Conservation (phyloP, 306 rosid species). For the Cicer arietinum region DNA sequence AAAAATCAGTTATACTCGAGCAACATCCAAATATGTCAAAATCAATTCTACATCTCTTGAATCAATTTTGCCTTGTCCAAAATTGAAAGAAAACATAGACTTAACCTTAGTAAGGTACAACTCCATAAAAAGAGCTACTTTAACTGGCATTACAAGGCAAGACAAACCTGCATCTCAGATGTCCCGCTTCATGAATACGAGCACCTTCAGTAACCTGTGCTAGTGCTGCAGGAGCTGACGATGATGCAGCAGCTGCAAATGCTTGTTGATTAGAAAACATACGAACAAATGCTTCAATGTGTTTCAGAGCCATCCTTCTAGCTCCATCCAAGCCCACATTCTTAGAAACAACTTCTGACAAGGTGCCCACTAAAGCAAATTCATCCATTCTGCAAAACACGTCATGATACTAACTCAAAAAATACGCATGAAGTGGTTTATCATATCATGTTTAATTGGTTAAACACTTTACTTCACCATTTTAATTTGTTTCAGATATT, state of each 20-base stretch:
- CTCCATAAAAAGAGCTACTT: constrained; percentile 28
- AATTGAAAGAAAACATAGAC: not conserved
- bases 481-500: not conserved
- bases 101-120: not conserved
- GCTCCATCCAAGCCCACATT: constrained; percentile 95
- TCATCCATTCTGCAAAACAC: constrained; percentile 93
- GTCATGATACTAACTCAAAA: constrained; percentile 42
- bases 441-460: constrained; percentile 2
- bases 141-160: constrained; percentile 20
- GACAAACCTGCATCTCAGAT: constrained; percentile 94
- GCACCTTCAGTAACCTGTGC: constrained; percentile 92
- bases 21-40: too few relatives aligned
- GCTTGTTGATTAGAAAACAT: constrained; percentile 89
- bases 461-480: not conserved
- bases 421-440: constrained; percentile 1
- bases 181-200: constrained; percentile 97
- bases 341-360: constrained; percentile 81
- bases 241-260: constrained; percentile 86
- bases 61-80: too few relatives aligned
- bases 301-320: constrained; percentile 89
- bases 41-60: too few relatives aligned
- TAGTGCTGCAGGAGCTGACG: constrained; percentile 89
- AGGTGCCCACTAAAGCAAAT: constrained; percentile 69
- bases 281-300: constrained; percentile 87
- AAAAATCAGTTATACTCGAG: too few relatives aligned